phyloP scores from a whole-genome alignment of 148 eudicot species.

The Simmondsia chinensis region DNA sequence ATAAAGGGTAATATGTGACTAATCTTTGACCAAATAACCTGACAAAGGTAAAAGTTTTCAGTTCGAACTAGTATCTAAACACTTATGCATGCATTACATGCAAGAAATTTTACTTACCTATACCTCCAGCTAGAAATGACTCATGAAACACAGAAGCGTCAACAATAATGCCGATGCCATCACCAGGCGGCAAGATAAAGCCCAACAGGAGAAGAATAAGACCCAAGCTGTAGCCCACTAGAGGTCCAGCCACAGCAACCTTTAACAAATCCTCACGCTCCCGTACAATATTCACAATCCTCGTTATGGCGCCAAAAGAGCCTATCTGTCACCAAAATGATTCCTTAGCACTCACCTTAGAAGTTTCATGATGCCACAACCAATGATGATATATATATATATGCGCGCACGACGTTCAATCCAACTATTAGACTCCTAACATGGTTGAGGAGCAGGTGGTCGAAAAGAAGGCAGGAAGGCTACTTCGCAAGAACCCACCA shows the following conservation, averaged over 20 bases:
- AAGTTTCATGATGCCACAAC: background rate
- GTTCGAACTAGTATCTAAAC: too few relatives aligned
- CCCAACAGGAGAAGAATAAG: constrained; percentile 71
- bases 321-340: constrained; percentile 83
- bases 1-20: too few relatives aligned
- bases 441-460: too few relatives aligned
- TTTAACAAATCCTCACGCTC: constrained; percentile 88
- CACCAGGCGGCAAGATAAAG: constrained; percentile 77
- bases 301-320: constrained; percentile 92
- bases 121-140: constrained; percentile 90
- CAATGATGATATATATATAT: too few relatives aligned
- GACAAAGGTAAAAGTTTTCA: too few relatives aligned
- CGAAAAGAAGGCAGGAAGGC: too few relatives aligned
- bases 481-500: too few relatives aligned
- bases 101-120: constrained; percentile 39
- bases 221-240: constrained; percentile 81
- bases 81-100: too few relatives aligned
- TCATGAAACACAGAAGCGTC: constrained; percentile 90
- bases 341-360: constrained; percentile 35
- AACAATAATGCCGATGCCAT: constrained; percentile 76
- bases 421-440: too few relatives aligned
- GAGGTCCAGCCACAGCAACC: constrained; percentile 91
- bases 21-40: too few relatives aligned
- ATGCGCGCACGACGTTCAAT: too few relatives aligned
- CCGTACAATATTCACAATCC: constrained; percentile 76